Evolutionary conservation across 1,284 basidiomycete genomes (phyloP), one percentile per base, ranked within the genome.

Genomic region (Ganoderma lucidum): DNA sequence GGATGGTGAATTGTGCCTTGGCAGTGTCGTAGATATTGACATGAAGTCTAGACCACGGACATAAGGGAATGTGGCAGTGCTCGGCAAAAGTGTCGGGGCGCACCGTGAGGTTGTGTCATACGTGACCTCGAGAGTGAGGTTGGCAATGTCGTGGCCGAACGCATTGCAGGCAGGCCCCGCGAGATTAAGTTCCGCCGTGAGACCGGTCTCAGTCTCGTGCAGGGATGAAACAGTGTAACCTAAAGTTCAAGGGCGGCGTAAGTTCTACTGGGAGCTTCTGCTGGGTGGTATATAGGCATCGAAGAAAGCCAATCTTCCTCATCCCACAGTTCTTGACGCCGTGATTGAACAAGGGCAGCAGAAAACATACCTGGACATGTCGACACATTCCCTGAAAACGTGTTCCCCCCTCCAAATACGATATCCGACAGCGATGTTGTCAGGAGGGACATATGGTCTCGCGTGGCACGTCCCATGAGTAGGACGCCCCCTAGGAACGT

Each of bases 1-100:
- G 92, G 23, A 95, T 85, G 10, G 88, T 89, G 79, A 90, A 95
- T 75, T 95, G 93, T 42, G 85, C 76, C 45, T 88, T 81, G 3
- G 45, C 69, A 6, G 70, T 69, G 64, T 95, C 94, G 75, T 85
- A 90, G 41, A 95, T 90, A 76, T 94, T 90, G 35, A 96, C 92
- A 67, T 91, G 93, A 9, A 96, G 83, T 48, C 91, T 93, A 62
- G 68, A 23, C 30, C 19, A 23, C 48, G 23, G 71, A 32, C 6
- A 23, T 55, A 56, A 37, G 51, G 6, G 17, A 71, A n/a, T 65
- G 59, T 41, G 41, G 12, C 32, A 12, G 41, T 44, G 14, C 44
- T 62, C 10, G 19, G 6, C n/a, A 60, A 23, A 15, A 17, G 70
- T 19, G n/a, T 30, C 28, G 69, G 44, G 32, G 74, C 81, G 39